Evolutionary conservation across 495 filamentous ascomycete species (phyloP), one percentile per base, ranked within the genome.

Genomic region (Lindgomyces ingoldianus): DNA sequence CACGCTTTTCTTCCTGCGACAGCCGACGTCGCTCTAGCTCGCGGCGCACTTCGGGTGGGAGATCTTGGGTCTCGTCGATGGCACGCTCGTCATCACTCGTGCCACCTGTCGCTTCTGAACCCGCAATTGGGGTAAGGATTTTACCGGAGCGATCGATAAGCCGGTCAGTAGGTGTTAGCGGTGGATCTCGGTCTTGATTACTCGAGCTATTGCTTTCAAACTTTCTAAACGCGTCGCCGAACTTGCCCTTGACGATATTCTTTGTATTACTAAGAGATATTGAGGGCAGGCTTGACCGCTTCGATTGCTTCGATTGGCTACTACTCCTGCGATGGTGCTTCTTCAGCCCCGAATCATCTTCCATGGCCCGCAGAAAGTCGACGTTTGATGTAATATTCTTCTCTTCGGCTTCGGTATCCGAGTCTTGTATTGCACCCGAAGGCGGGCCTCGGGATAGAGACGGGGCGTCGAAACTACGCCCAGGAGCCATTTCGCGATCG

Each of bases 221-320:
- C 4, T 90, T 84, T 64, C 93, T 89, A 79, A 98, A 98, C 3
- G 95, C 93, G 55, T 97, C 95, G 1, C 95, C 92, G 74, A 98
- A 97, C 73, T 89, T 91, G 8, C 93, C 91, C 25, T 87, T 87
- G 24, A 98, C 81, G 41, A 96, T 83, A n/a, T 83, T 90, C 74
- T 96, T 96, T 57, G 90, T 88, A 27, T 89, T 89, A 1, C 85
- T 83, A 3, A 39, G 33, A 14, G 89, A 87, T 27, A 94, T 79
- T 0, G 87, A 91, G 14, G 88, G 87, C 57, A 98, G 80, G 73
- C 91, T 96, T 21, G 88, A 81, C 33, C 91, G 88, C 72, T 97
- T 97, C 47, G 75, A 76, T 70, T 96, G 91, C 62, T 89, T 92
- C 41, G 50, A 60, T 73, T 53, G 73, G 14, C 81, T 81, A 52